A percentile compares a stretch with the other conserved stretches of the same genome.
phyloP scores from a whole-genome alignment of 2,329 filamentous ascomycete genomes.

The Epichloe bromicola region DNA sequence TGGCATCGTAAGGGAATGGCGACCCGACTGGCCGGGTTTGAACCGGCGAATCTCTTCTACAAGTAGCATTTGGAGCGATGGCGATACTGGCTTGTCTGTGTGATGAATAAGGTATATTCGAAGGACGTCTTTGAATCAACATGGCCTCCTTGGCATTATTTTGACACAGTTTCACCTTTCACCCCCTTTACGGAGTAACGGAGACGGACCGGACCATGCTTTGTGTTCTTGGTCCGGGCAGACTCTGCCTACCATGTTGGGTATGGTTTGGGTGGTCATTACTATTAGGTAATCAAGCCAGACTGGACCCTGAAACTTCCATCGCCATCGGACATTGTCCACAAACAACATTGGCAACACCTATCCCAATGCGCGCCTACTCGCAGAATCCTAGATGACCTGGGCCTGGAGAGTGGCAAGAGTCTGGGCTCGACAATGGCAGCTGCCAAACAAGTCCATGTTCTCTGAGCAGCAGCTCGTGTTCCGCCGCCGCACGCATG shows the following conservation, averaged over 20 bases:
- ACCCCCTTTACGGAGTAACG: too few species aligned
- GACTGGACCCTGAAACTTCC: background rate
- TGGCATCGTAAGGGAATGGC: background rate
- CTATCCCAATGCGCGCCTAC: conserved; percentile 4
- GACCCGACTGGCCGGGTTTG: background rate
- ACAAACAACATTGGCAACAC: background rate
- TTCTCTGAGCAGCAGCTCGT: conserved; percentile 4
- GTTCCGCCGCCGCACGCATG: conserved; percentile 7
- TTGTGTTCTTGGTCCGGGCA: too few species aligned
- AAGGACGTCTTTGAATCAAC: background rate
- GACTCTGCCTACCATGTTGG: too few species aligned
- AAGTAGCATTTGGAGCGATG: conserved; percentile 1
- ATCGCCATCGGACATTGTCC: background rate
- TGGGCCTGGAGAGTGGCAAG: conserved; percentile 23
- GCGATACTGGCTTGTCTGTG: background rate
- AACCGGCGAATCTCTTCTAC: background rate
- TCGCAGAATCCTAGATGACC: conserved; percentile 20
- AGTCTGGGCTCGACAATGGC: conserved; percentile 25
- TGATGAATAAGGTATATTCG: background rate
- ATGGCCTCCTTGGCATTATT: too few species aligned
- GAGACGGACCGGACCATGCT: too few species aligned
- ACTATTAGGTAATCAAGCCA: background rate
- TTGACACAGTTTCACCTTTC: too few species aligned
- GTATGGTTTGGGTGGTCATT: background rate
- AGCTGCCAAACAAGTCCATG: conserved; percentile 7